Evolutionary conservation across 108 stramenopile genomes (phyloP), one percentile per base, ranked within the genome.

Genomic region (Poteriospumella lacustris): DNA sequence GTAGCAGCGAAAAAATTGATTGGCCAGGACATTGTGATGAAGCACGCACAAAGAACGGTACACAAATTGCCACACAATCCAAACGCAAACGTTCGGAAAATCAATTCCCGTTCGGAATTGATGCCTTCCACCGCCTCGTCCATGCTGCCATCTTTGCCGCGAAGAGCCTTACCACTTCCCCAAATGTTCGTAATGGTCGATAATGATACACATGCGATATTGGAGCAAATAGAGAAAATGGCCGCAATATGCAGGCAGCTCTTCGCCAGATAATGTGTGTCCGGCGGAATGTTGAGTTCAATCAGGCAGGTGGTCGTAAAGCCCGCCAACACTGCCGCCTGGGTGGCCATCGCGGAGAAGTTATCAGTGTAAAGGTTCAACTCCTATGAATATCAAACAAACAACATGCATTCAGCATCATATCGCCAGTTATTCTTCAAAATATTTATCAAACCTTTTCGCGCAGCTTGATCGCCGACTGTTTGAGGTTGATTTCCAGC

Each of bases 161-260:
- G 64, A 31, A 67, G 31, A 31, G 64, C 64, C 40, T 67, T 67
- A 12, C 64, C 64, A 67, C 64, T 67, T 67, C 64, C 64, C 64
- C 64, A 67, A 15, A 67, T 41, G 9, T 9, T 40, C 9, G 40
- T 41, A 67, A 67, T 67, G 12, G 64, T 67, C 9, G 64, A 67
- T 41, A 67, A 40, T 31, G 64, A 67, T 12, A 67, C 64, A 67
- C 64, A 67, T 15, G 40, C 64, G 19, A 67, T 67, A 67, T 67
- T 67, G 9, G 64, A 38, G 19, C 64, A 67, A 19, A 67, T 67
- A 33, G 64, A 40, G 64, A 67, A 67, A 19, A 67, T 67, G 19
- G 64, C 64, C 9, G 64, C 9, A 9, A 67, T 67, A 67, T 67
- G 64, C 9, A 67, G 64, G 15, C 9, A 67, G 9, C 12, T 19